These are phyloP conservation scores for Eurotiales sp. DNA, from an alignment of 2,329 filamentous ascomycete genomes.

Conservation along the genomic window DNA sequence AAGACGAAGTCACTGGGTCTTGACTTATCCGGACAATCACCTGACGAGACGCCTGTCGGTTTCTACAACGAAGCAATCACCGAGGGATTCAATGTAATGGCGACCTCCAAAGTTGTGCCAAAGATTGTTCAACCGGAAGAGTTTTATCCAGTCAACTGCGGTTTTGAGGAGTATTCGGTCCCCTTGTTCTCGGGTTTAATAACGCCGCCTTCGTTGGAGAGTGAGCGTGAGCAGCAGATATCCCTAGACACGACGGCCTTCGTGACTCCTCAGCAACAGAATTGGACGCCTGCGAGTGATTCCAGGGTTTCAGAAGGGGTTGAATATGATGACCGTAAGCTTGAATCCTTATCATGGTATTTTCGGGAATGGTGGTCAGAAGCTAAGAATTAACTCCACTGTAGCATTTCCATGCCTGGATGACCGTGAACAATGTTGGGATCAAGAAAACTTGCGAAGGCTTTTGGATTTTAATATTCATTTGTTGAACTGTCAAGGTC, in stretches of 20 bases:
- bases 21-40: conserved; percentile 1
- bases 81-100: background rate
- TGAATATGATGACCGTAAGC: conserved; percentile 13
- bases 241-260: background rate
- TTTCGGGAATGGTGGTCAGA: background rate
- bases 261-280: background rate
- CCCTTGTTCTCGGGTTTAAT: conserved; percentile 13
- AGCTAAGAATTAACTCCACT: background rate
- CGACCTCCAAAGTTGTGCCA: background rate
- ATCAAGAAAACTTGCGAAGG: conserved; percentile 13
- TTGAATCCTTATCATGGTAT: background rate
- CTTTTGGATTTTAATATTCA: conserved; percentile 13
- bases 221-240: conserved; percentile 8
- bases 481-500: conserved; percentile 12
- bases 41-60: background rate
- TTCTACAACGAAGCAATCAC: conserved; percentile 9
- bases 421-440: conserved; percentile 13
- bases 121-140: conserved; percentile 2
- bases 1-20: background rate
- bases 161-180: conserved; percentile 5
- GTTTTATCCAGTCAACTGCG: background rate
- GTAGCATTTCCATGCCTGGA: conserved; percentile 13
- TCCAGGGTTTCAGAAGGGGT: background rate
- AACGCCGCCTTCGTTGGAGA: conserved; percentile 15
- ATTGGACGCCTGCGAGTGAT: conserved; percentile 1